Evolutionary conservation across 768 basidiomycete species (phyloP), one percentile per base, ranked within the genome.

Genomic region (Leccinum pellstonianum): DNA sequence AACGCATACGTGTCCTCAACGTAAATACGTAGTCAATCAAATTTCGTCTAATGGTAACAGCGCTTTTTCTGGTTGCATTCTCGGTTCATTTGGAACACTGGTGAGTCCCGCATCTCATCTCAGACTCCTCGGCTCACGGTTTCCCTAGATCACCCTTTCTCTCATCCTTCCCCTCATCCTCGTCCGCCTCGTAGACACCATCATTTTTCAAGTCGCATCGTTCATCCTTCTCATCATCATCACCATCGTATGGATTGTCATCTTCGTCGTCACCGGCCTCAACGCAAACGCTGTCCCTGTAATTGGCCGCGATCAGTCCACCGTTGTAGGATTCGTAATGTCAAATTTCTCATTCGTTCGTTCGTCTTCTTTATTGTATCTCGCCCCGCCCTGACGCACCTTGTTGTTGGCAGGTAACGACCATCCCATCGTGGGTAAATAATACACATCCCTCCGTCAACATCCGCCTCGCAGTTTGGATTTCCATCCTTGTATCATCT

Each of bases 311-410:
- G 35, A 60, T 37, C 68, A 67, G 31, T 65, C 68, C 27, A 59
- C 59, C 12, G 68, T 69, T 17, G 65, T 49, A 41, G 68, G 68
- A 57, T 69, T 69, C 11, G 50, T 67, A 2, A 61, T 70, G 15
- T 69, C 68, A 0, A 69, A 69, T 35, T 70, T 69, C 53, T 54
- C 68, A 48, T 70, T 70, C 19, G 68, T 70, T 7, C 29, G 68
- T 65, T 37, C 27, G 25, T 8, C 3, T 48, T n/a, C 41, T 4
- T 38, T 31, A 0, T 4, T 12, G 8, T 14, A 3, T 17, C 35
- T 21, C 35, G 6, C 38, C 33, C 15, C 0, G 1, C 19, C 41
- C 27, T 43, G 21, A 60, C 25, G 6, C 8, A 4, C 5, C 11
- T 52, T 25, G 17, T 46, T 37, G 23, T 7, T 7, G 3, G 47